Percentiles rank a stretch among this genome's conserved stretches.
Conservation (phyloP, 2,329 filamentous ascomycete genomes). For the Epichloe uncinata region DNA sequence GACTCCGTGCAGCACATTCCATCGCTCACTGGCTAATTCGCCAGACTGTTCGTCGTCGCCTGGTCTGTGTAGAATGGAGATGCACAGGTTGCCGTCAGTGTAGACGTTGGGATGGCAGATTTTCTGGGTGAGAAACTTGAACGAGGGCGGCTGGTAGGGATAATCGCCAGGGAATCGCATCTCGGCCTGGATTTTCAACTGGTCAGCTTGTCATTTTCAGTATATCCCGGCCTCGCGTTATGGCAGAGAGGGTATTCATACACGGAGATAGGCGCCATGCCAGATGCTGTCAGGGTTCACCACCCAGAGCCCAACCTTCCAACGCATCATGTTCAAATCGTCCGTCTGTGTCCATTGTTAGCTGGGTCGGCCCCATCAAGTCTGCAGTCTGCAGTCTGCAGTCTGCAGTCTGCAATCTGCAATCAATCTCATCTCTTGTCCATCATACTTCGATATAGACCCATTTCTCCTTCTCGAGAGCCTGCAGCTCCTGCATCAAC, state of each 20-base stretch:
- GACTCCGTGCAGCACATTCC: slow-evolving; percentile 86
- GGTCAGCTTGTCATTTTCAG: neutral
- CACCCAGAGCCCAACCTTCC: slow-evolving; percentile 81
- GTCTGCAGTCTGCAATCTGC: neutral
- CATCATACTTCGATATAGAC: slow-evolving; percentile 66
- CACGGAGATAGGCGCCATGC: slow-evolving; percentile 83
- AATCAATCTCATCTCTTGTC: slow-evolving; percentile 2
- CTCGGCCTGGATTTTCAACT: slow-evolving; percentile 41
- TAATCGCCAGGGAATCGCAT: slow-evolving; percentile 86
- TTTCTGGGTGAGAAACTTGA: slow-evolving; percentile 62
- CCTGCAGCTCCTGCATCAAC: slow-evolving; percentile 77
- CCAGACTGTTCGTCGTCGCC: slow-evolving; percentile 90
- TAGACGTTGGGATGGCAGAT: slow-evolving; percentile 95
- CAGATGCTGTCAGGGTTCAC: slow-evolving; percentile 86
- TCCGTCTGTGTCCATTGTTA: slow-evolving; percentile 41
- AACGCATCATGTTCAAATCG: slow-evolving; percentile 72
- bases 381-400: neutral
- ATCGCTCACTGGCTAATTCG: slow-evolving; percentile 78
- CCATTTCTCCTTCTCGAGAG: slow-evolving; percentile 82
- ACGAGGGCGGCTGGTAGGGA: slow-evolving; percentile 77
- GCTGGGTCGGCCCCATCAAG: neutral
- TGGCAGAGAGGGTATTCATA: slow-evolving; percentile 12
- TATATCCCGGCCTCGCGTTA: slow-evolving; percentile 5
- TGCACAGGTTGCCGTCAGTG: slow-evolving; percentile 78
- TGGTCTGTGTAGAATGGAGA: slow-evolving; percentile 87